Base-by-base conservation (phyloP, 352 stramenopile species). In the Phytophthora nicotianae region DNA sequence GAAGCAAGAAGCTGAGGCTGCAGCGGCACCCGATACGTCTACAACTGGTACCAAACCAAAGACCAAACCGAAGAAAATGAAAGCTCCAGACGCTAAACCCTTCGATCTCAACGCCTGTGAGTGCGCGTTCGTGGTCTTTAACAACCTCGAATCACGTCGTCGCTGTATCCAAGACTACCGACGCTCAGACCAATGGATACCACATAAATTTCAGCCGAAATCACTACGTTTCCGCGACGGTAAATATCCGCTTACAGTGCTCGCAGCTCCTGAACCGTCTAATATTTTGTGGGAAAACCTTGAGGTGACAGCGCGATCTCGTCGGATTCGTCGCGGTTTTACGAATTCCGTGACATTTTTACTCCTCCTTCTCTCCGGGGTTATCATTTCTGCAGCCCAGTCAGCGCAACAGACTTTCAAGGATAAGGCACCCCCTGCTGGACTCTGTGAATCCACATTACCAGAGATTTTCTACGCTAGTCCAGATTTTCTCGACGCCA, bases 221-320 rank as follows among this genome's bases (percentile, higher is more conserved):
- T 9, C 27, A 1, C 45, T 95, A 14, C 82, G 83, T 3, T 95
- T 95, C 35, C 80, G 86, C 5, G 50, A 83, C 24, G 71, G 69
- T 0, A 65, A 79, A 49, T 73, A 72, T 50, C 50, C 72, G 2
- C 49, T 96, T 13, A 70, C 68, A 11, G 81, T 96, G 0, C 26
- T 55, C 1, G 45, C 74, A 10, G 88, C 88, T 0, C 83, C 85
- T 0, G 88, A 96, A 50, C 88, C 88, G 20, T 91, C 83, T 2
- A 94, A 96, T 43, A 95, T 96, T 43, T 68, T 95, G 45, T 96
- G 88, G 88, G 88, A 96, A 52, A 96, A 94, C 50, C 71, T 95
- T 0, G 86, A 95, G 55, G 72, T 87, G 8, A 87, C 86, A 26
- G 38, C 79, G n/a, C 65, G 67, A 38, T 81, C 74, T 0, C 82